Percentiles rank a stretch among this genome's conserved stretches.
phyloP scores from a whole-genome alignment of 2,329 filamentous ascomycete species.

The Aspergillus aculeatinus region DNA sequence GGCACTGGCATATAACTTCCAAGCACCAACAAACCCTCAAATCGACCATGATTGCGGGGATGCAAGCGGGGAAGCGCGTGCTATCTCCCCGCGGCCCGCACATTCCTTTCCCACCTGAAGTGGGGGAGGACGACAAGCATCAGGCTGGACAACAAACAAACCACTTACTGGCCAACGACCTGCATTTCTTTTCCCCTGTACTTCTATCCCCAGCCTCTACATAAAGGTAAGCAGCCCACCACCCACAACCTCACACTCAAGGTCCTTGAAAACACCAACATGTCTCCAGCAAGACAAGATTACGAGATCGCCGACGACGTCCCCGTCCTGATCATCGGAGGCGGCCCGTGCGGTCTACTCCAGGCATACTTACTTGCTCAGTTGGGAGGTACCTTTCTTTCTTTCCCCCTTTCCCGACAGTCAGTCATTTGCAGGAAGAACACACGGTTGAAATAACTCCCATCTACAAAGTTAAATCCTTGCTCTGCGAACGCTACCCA shows the following conservation, averaged over 20 bases:
- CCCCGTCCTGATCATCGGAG: slow-evolving; percentile 1
- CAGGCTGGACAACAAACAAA: background rate
- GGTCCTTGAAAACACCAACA: background rate
- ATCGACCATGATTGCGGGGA: background rate
- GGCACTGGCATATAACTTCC: too few relatives aligned
- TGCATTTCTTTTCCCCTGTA: background rate
- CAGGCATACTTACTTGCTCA: slow-evolving; percentile 4
- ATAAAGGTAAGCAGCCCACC: background rate
- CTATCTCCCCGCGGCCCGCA: background rate
- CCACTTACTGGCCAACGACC: background rate
- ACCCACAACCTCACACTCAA: background rate
- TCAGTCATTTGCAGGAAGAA: too few relatives aligned
- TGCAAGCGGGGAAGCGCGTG: background rate
- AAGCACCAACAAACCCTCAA: too few relatives aligned
- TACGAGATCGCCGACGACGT: background rate
- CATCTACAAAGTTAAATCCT: background rate
- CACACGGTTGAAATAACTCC: background rate
- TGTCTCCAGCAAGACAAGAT: background rate
- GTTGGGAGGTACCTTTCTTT: background rate
- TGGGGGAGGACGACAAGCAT: background rate
- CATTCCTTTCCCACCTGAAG: background rate
- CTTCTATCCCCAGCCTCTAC: background rate
- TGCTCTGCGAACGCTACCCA: slow-evolving; percentile 17
- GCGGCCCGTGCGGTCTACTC: slow-evolving; percentile 3
- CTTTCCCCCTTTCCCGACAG: too few relatives aligned